A percentile compares a stretch with the other conserved stretches of the same genome.
Conservation (phyloP, 306 rosid genomes). For the Sphenostylis stenocarpa region DNA sequence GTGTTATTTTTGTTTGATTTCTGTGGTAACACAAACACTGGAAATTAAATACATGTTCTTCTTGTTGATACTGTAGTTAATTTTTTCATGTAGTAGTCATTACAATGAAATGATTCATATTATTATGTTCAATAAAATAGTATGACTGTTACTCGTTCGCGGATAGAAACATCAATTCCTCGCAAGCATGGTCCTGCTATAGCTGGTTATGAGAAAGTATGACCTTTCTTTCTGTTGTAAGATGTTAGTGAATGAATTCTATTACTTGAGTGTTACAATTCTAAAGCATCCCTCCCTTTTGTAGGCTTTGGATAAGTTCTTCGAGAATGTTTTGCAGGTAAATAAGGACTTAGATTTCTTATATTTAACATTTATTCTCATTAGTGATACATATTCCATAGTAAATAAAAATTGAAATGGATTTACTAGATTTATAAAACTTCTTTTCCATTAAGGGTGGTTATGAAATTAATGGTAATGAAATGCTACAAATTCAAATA, state of each 20-base stretch:
- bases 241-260: slow-evolving; percentile 24
- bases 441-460: slow-evolving; percentile 6
- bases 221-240: slow-evolving; percentile 24
- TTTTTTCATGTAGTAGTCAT: slow-evolving; percentile 13
- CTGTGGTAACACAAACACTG: not conserved
- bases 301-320: slow-evolving; percentile 91
- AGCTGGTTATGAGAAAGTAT: slow-evolving; percentile 93
- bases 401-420: slow-evolving; percentile 6
- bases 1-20: slow-evolving; percentile 22
- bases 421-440: slow-evolving; percentile 5
- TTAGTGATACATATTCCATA: slow-evolving; percentile 15
- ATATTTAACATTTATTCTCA: slow-evolving; percentile 18
- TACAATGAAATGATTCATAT: slow-evolving; percentile 26
- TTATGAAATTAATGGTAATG: slow-evolving; percentile 15
- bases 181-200: slow-evolving; percentile 96
- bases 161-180: slow-evolving; percentile 94
- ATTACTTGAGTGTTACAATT: slow-evolving; percentile 8
- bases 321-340: slow-evolving; percentile 88
- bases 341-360: slow-evolving; percentile 21
- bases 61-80: slow-evolving; percentile 21
- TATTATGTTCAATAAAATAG: slow-evolving; percentile 47
- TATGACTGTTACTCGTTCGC: slow-evolving; percentile 82
- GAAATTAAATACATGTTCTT: slow-evolving; percentile 6
- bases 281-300: slow-evolving; percentile 38
- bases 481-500: slow-evolving; percentile 10